Conservation (phyloP, 2,329 filamentous ascomycete species). For the Aureobasidium subglaciale region DNA sequence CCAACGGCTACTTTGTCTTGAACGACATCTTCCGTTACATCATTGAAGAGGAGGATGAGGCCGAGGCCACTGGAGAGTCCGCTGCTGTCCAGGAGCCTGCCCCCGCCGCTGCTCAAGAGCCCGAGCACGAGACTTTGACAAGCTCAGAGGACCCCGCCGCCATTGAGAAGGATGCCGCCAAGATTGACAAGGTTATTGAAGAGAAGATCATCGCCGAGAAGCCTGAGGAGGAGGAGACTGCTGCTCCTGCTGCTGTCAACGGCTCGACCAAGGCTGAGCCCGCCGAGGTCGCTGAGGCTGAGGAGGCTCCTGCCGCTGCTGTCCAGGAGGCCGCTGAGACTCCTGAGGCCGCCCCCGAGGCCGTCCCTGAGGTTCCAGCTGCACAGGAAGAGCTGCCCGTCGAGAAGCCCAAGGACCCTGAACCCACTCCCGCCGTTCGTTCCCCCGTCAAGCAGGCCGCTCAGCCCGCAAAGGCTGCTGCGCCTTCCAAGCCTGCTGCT, state of each 20-base stretch:
- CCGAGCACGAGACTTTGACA: slow-evolving; percentile 27
- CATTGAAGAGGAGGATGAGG: slow-evolving; percentile 70
- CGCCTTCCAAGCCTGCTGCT: slow-evolving; percentile 48
- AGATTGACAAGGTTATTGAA: slow-evolving; percentile 70
- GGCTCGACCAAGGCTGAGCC: slow-evolving; percentile 31
- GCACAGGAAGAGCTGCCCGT: slow-evolving; percentile 33
- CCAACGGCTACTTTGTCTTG: slow-evolving; percentile 94
- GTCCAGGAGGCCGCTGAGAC: slow-evolving; percentile 20
- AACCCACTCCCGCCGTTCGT: slow-evolving; percentile 46
- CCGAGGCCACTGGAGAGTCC: slow-evolving; percentile 37
- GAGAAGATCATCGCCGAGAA: slow-evolving; percentile 42
- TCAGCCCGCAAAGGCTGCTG: slow-evolving; percentile 46
- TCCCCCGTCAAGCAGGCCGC: slow-evolving; percentile 31
- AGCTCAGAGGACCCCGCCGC: slow-evolving; percentile 31
- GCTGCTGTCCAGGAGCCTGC: slow-evolving; percentile 36
- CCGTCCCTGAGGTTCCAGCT: slow-evolving; percentile 23
- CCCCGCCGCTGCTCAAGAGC: slow-evolving; percentile 27
- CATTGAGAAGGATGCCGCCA: slow-evolving; percentile 38
- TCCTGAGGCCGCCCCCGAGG: slow-evolving; percentile 27
- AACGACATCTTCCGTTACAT: slow-evolving; percentile 98
- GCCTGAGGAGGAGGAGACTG: slow-evolving; percentile 20
- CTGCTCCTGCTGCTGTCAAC: slow-evolving; percentile 30
- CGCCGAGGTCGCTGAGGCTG: slow-evolving; percentile 29
- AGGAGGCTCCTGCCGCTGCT: slow-evolving; percentile 31
- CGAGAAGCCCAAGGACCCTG: slow-evolving; percentile 58